Conservation (phyloP, 1,139 yeast species). For the Pichia sp. region DNA sequence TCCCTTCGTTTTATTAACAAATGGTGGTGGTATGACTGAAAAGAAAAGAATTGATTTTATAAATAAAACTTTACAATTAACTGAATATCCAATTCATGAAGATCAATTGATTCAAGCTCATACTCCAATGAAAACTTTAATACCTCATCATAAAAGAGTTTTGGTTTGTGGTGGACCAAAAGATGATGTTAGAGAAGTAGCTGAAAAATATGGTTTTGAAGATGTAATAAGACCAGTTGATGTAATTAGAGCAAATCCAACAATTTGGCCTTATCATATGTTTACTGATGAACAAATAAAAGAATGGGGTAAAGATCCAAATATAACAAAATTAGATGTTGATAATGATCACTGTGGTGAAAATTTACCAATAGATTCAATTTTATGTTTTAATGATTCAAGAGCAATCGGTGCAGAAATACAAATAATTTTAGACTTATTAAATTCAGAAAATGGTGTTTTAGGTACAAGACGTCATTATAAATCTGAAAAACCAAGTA, state of each 20-base stretch:
- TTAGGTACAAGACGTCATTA: constrained; percentile 54
- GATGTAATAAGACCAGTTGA: constrained; percentile 77
- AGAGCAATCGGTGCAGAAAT: constrained; percentile 84
- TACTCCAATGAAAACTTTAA: constrained; percentile 74
- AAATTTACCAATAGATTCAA: constrained; percentile 58
- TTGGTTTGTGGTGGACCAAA: constrained; percentile 80
- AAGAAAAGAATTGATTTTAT: constrained; percentile 51
- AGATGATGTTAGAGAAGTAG: constrained; percentile 66
- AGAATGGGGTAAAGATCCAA: constrained; percentile 35
- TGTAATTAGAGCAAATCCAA: constrained; percentile 49
- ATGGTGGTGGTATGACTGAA: constrained; percentile 89
- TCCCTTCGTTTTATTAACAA: constrained; percentile 82
- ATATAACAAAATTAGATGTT: constrained; percentile 23
- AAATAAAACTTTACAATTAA: constrained; percentile 38
- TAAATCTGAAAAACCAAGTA: constrained; percentile 41
- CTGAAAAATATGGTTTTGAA: constrained; percentile 70
- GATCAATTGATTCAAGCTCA: constrained; percentile 82
- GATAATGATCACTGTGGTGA: constrained; percentile 25
- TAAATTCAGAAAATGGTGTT: constrained; percentile 57
- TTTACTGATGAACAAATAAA: constrained; percentile 39
- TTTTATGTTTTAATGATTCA: constrained; percentile 86
- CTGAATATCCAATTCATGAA: constrained; percentile 40
- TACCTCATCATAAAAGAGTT: constrained; percentile 50
- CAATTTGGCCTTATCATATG: constrained; percentile 71
- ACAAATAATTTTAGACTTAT: constrained; percentile 69